Evolutionary conservation across 2,329 filamentous ascomycete species (phyloP).

Genomic region (Cladosporium sp.): DNA sequence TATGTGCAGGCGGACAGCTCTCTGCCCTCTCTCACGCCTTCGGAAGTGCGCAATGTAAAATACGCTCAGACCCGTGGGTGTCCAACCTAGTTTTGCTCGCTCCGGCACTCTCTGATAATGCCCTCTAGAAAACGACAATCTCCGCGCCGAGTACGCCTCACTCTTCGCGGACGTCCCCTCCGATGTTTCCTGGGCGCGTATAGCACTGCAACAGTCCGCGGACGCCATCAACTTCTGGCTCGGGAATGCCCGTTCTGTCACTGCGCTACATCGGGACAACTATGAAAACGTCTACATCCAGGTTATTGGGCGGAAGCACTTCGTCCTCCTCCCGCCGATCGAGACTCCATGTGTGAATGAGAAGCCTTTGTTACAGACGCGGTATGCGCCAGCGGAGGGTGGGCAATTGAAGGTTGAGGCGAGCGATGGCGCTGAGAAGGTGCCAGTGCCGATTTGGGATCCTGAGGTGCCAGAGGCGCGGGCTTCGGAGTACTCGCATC

Average conservation of each 20-base stretch:
- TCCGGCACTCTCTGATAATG: background rate
- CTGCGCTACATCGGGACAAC: conserved; percentile 72
- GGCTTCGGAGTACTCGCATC: conserved; percentile 52
- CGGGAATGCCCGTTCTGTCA: conserved; percentile 63
- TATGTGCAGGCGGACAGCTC: conserved; percentile 48
- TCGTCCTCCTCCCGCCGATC: conserved; percentile 65
- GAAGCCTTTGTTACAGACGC: conserved; percentile 48
- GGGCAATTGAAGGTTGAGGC: conserved; percentile 27
- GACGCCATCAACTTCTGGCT: conserved; percentile 83
- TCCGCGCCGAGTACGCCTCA: conserved; percentile 62
- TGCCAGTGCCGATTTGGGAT: conserved; percentile 71
- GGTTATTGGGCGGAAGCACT: conserved; percentile 65
- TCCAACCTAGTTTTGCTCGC: background rate
- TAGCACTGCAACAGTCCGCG: conserved; percentile 60
- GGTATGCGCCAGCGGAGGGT: conserved; percentile 45
- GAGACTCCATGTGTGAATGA: conserved; percentile 66
- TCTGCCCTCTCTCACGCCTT: background rate
- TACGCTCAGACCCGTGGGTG: conserved; percentile 69
- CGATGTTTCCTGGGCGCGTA: conserved; percentile 64
- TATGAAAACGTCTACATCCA: conserved; percentile 85
- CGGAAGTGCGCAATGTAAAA: conserved; percentile 38
- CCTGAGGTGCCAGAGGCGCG: conserved; percentile 52
- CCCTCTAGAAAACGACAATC: conserved; percentile 67
- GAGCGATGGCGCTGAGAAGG: conserved; percentile 35
- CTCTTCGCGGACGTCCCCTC: conserved; percentile 58